Base-by-base conservation (phyloP, 2,329 filamentous ascomycete species). In the Cercospora brassicicola region DNA sequence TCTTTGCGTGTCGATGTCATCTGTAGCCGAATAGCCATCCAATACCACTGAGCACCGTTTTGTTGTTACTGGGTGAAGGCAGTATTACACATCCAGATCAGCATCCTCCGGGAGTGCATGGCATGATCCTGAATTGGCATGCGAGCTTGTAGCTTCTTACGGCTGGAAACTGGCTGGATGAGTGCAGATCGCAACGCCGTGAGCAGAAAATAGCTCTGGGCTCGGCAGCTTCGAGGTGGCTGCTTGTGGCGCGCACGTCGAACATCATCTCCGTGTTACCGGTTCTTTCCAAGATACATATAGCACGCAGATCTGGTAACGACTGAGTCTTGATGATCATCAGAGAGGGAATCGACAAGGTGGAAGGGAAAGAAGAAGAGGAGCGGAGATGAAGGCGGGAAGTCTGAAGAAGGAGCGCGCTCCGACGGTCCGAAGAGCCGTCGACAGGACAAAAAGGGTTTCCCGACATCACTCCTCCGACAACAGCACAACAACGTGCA, bases 101-200 rank as follows among this genome's bases (percentile, higher is more conserved):
- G 55, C 28, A 20, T 59, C 55, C 30, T 11, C 28, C 55, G 28
- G 15, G 55, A 28, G 55, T 36, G 55, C 55, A 36, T 31, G 31
- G 55, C 55, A 36, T 31, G 31, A 59, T 31, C 55, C 55, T 36
- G 55, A 59, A 59, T 59, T 59, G 31, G 55, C 55, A 57, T n/a
- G 28, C 31, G 13, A 28, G 55, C 55, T 33, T 59, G 30, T 31
- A 23, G 31, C 28, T 18, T 59, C 31, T 15, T 33, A 30, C 55
- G 55, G 55, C 55, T 59, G 55, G 55, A 59, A 53, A 59, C n/a
- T 31, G 55, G 28, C 31, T 59, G 55, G 28, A 20, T 10, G 31
- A 36, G 55, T 59, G 55, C 18, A 23, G 55, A 59, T 59, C 55
- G 53, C 15, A 18, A 23, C 53, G 53, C 53, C 53, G 23, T 20